Base-by-base conservation (phyloP, 495 filamentous ascomycete species). In the Penicillium tannophilum region DNA sequence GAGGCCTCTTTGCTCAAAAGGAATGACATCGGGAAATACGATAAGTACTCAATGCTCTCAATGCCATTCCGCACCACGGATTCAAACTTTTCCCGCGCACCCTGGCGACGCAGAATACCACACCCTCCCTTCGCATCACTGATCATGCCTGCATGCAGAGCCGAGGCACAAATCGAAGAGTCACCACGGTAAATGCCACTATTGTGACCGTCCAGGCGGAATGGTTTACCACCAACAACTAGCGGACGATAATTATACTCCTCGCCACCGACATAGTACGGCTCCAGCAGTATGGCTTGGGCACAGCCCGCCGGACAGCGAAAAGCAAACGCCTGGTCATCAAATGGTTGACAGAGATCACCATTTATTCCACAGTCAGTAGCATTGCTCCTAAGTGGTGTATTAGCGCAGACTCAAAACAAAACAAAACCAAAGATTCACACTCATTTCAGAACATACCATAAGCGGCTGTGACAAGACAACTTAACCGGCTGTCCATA, bases 291-390 rank as follows among this genome's bases (percentile, higher is more conserved):
- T 47, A 80, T 80, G 36, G 82, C 78, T 51, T 76, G 78, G 6
- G 76, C 72, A 65, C 90, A 94, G 60, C 83, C 84, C 3, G 87
- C 83, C 14, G 90, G 88, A 64, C 90, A 94, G 44, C 86, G 80
- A 64, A 94, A 94, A 4, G 88, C 82, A 56, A 89, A 87, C 0
- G 78, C 81, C 39, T 78, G 79, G 39, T 83, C 79, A 54, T 80
- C 81, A 66, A 93, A 94, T 0, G 90, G 90, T 14, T 83, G 82
- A 68, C 90, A 94, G 57, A 79, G 69, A 50, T 85, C 79, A 1
- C 90, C 90, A 66, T 93, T 79, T 14, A 92, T 58, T 2, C 90
- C 90, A 63, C 90, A 94, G 11, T 79, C 76, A 28, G 84, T 85
- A 2, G 70, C 63, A 66, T 77, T 77, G n/a, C 42, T 58, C 76